phyloP scores from a whole-genome alignment of 495 filamentous ascomycete genomes.

The Aspergillus wentii region DNA sequence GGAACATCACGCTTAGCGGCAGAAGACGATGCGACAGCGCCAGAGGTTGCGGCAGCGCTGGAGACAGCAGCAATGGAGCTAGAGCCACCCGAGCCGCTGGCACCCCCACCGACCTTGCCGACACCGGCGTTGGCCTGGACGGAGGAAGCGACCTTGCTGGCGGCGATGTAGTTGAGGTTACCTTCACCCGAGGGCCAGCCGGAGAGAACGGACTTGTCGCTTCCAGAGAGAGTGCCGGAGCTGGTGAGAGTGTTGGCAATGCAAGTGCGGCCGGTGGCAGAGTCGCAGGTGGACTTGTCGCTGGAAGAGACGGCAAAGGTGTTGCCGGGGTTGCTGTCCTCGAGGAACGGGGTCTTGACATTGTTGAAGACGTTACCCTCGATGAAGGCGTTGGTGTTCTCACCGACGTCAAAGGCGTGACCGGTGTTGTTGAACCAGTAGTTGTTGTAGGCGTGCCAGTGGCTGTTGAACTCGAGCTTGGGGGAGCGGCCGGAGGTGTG shows the following conservation, averaged over 20 bases:
- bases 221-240: constrained; percentile 17
- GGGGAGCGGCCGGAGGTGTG: constrained; percentile 49
- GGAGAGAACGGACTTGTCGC: constrained; percentile 18
- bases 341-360: constrained; percentile 19
- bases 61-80: constrained; percentile 2
- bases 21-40: neutral
- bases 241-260: constrained; percentile 18
- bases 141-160: constrained; percentile 17
- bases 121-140: constrained; percentile 25
- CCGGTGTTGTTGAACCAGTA: constrained; percentile 32
- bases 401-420: constrained; percentile 27
- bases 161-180: constrained; percentile 11
- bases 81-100: constrained; percentile 7
- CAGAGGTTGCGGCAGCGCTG: constrained; percentile 1
- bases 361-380: constrained; percentile 29
- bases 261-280: constrained; percentile 22
- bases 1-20: constrained; percentile 2
- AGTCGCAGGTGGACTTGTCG: constrained; percentile 18
- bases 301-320: constrained; percentile 18
- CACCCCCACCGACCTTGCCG: constrained; percentile 19
- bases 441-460: constrained; percentile 39
- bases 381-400: constrained; percentile 16
- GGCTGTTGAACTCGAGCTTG: constrained; percentile 42
- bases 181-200: constrained; percentile 19
- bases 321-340: constrained; percentile 14